Conservation (phyloP, 805 yeast genomes). For the Sugiyamaella valdiviana region DNA sequence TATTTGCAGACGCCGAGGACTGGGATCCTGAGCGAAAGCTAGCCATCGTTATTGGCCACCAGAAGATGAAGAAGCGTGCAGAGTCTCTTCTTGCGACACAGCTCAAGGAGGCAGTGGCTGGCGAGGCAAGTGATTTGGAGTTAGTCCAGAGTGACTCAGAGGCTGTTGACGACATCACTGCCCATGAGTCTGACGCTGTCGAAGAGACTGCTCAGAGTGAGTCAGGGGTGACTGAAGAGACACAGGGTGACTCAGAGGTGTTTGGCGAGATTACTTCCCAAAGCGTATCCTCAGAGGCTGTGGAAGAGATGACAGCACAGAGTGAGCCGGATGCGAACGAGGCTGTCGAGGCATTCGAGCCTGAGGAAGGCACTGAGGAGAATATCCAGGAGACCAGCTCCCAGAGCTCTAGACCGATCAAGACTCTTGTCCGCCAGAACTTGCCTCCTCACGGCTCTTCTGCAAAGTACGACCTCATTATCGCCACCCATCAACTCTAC, state of each 20-base stretch:
- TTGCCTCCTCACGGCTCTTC: slow-evolving; percentile 39
- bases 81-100: slow-evolving; percentile 70
- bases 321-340: too few species aligned
- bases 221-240: neutral
- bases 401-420: slow-evolving; percentile 24
- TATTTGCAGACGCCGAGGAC: slow-evolving; percentile 48
- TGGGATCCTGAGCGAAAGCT: slow-evolving; percentile 61
- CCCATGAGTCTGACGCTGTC: too few species aligned
- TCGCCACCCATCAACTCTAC: slow-evolving; percentile 73
- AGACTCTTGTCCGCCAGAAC: slow-evolving; percentile 49
- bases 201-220: too few species aligned
- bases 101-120: slow-evolving; percentile 24
- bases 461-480: slow-evolving; percentile 68
- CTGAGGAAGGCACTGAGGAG: slow-evolving; percentile 1
- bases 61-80: slow-evolving; percentile 76
- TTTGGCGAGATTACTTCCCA: too few species aligned
- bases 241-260: too few species aligned
- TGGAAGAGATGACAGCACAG: neutral
- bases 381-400: neutral
- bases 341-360: neutral
- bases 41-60: slow-evolving; percentile 61
- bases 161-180: slow-evolving; percentile 1
- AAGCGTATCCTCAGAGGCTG: neutral
- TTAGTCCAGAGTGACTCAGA: neutral
- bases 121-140: neutral